phyloP scores from a whole-genome alignment of 805 yeast species.

The Candida dajiaensis region DNA sequence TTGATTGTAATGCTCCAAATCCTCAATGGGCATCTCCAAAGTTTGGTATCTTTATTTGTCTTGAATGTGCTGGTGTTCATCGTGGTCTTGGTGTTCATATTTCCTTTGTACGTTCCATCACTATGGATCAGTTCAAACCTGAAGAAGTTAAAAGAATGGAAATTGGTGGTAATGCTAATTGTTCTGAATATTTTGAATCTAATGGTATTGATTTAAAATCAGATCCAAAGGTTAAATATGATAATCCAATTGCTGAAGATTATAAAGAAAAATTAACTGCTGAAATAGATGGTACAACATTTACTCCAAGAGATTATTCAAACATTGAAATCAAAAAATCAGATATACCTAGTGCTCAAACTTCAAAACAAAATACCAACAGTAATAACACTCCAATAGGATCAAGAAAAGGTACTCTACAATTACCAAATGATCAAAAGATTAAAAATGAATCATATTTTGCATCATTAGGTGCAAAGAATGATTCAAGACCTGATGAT shows the following conservation, averaged over 20 bases:
- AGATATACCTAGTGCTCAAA: conserved; percentile 3
- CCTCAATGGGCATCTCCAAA: conserved; percentile 99
- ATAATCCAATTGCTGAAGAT: conserved; percentile 90
- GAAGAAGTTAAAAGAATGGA: conserved; percentile 91
- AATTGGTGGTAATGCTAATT: conserved; percentile 82
- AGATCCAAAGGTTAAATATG: conserved; percentile 72
- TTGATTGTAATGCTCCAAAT: conserved; percentile 91
- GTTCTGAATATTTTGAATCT: conserved; percentile 57
- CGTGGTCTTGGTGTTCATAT: conserved; percentile 95
- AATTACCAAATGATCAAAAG: conserved; percentile 25
- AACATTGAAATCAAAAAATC: conserved; percentile 26
- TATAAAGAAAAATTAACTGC: conserved; percentile 79
- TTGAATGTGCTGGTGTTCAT: conserved; percentile 97
- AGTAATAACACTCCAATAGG: conserved; percentile 24
- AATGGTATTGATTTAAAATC: conserved; percentile 65
- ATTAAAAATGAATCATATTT: conserved; percentile 76
- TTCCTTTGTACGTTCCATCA: conserved; percentile 92
- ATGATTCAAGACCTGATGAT: conserved; percentile 67
- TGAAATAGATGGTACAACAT: conserved; percentile 65
- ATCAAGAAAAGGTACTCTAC: conserved; percentile 39
- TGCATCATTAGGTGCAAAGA: conserved; percentile 68
- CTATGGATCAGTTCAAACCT: conserved; percentile 97
- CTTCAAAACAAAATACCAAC: conserved; percentile 2
- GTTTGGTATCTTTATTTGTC: conserved; percentile 93
- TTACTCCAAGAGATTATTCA: conserved; percentile 52